A percentile compares a stretch with the other conserved stretches of the same genome.
phyloP scores from a whole-genome alignment of 2,329 filamentous ascomycete species.

The Zopfia rhizophila region DNA sequence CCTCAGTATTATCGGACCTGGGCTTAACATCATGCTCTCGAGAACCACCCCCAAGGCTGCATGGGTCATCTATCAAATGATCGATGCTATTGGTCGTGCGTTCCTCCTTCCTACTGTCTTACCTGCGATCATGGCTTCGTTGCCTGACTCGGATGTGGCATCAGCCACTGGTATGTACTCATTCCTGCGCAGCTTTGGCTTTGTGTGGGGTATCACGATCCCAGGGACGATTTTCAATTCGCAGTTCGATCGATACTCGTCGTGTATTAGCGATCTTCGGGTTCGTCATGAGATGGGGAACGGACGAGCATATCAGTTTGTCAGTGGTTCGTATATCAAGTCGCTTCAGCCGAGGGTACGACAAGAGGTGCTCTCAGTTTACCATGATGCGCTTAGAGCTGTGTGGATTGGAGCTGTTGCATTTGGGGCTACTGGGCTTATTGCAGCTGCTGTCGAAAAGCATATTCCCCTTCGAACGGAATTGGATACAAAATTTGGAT shows the following conservation, averaged over 20 bases:
- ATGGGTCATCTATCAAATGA: slow-evolving; percentile 11
- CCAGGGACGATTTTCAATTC: slow-evolving; percentile 19
- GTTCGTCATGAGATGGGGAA: not conserved
- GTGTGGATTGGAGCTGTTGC: slow-evolving; percentile 47
- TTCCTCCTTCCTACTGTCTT: slow-evolving; percentile 10
- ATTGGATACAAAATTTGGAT: slow-evolving; percentile 13
- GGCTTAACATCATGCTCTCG: slow-evolving; percentile 20
- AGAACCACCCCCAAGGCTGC: not conserved
- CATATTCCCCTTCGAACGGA: slow-evolving; percentile 12
- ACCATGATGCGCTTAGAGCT: too few species aligned
- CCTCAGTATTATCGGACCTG: slow-evolving; percentile 17
- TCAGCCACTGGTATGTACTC: slow-evolving; percentile 11
- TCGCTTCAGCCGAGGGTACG: not conserved
- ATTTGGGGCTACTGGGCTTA: slow-evolving; percentile 25
- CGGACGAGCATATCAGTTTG: slow-evolving; percentile 16
- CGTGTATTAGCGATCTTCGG: slow-evolving; percentile 4
- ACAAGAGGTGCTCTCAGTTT: slow-evolving; percentile 2
- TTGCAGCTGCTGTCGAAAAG: slow-evolving; percentile 10
- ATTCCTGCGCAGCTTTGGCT: slow-evolving; percentile 19
- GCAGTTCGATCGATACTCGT: slow-evolving; percentile 9
- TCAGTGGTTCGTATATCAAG: slow-evolving; percentile 3
- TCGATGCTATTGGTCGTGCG: slow-evolving; percentile 8
- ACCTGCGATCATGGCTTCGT: slow-evolving; percentile 15
- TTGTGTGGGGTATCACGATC: slow-evolving; percentile 17
- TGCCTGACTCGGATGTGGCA: slow-evolving; percentile 15